Evolutionary conservation across 2,329 filamentous ascomycete species (phyloP), one percentile per base, ranked within the genome.

Genomic region (Fusarium sp.): DNA sequence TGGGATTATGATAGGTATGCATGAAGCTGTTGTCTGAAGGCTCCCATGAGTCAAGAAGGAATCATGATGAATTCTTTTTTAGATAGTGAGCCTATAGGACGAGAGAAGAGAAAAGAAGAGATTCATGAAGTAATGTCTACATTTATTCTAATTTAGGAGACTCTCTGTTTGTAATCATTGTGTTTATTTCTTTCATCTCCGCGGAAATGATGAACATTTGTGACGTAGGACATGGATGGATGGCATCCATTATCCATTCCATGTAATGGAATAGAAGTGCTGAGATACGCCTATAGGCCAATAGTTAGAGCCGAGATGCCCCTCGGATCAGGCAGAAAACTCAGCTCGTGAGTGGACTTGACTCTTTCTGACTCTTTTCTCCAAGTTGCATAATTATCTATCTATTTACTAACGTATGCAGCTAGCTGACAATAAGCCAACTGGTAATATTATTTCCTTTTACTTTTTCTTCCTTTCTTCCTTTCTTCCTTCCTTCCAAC

Each of bases 1-100:
- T 53, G 43, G 56, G 55, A 45, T 59, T 53, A 42, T 53, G 50
- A 54, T 58, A 32, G 65, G 51, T 40, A 59, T 51, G 40, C 43
- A 59, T 43, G 56, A 56, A 59, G 20, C 34, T 53, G 25, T 25
- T 34, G 20, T 58, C 22, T 56, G 49, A 30, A 43, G 44, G 27
- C 18, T 49, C 30, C 16, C 25, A 53, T 43, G 49, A 61, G 16
- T 58, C 60, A 47, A 56, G 47, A 52, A 63, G 47, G 57, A 60
- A 63, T 63, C 38, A 22, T 27, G 34, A 46, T 30, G 20, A 25
- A 32, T 25, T 57, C 25, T 29, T 62, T 25, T 55, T 25, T 50
- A 66, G 63, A 46, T 40, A 56, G 8, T 25, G 30, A 50, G 30
- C 56, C 22, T 22, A 16, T 27, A 29, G 25, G 50, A 29, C 22